Evolutionary conservation across 441 rosid species (phyloP).

Genomic region (Populus hybrid): DNA sequence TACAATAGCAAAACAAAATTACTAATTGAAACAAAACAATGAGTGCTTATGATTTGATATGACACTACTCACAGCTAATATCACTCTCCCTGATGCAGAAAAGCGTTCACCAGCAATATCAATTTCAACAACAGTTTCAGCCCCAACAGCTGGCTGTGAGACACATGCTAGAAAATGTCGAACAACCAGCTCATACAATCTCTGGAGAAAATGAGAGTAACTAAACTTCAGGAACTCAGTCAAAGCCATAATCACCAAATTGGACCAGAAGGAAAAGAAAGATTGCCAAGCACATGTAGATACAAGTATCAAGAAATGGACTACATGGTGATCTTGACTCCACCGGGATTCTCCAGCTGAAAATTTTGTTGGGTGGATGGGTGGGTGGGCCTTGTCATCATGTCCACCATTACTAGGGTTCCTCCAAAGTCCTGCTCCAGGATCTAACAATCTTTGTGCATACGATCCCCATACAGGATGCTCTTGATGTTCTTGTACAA

Average conservation of each 20-base stretch:
- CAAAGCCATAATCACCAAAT: not conserved
- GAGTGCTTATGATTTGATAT: constrained; percentile 6
- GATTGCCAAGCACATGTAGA: constrained; percentile 10
- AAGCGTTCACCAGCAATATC: constrained; percentile 92
- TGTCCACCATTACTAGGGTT: constrained; percentile 93
- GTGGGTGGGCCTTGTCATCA: constrained; percentile 99
- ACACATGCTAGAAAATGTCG: constrained; percentile 97
- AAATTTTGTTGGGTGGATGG: constrained; percentile 95
- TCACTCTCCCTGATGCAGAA: constrained; percentile 85
- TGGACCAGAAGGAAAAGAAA: constrained; percentile 2
- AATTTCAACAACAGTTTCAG: constrained; percentile 90
- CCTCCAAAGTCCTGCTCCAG: constrained; percentile 82
- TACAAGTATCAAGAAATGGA: constrained; percentile 4
- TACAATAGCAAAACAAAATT: not conserved
- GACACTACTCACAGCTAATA: constrained; percentile 69
- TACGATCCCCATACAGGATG: constrained; percentile 93
- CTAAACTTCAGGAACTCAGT: constrained; percentile 15
- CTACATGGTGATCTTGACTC: constrained; percentile 92
- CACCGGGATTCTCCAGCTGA: constrained; percentile 78
- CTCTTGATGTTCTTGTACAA: constrained; percentile 78
- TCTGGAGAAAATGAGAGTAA: constrained; percentile 41
- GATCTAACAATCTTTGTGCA: constrained; percentile 74
- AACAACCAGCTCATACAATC: constrained; percentile 89
- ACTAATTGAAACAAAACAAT: not conserved
- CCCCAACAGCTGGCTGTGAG: constrained; percentile 94